Evolutionary conservation across 1,284 basidiomycete species (phyloP).

Genomic region (Limonomyces culmigenus): DNA sequence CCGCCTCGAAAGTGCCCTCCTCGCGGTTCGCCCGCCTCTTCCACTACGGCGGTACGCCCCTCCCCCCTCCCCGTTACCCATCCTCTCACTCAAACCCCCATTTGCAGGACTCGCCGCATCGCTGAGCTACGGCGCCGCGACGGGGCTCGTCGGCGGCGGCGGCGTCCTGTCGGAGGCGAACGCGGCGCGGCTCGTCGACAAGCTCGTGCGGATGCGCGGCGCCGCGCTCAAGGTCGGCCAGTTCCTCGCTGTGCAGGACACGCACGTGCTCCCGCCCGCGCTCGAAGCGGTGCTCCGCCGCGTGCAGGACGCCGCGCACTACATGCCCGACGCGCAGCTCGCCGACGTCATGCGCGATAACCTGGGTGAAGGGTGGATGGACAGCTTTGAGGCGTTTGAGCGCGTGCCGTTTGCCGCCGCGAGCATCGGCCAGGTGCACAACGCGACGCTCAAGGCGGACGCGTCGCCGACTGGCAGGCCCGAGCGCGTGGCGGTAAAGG

Average conservation of each 20-base stretch:
- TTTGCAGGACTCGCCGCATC: constrained; percentile 54
- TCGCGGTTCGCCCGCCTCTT: constrained; percentile 77
- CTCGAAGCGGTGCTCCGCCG: constrained; percentile 79
- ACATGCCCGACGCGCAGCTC: constrained; percentile 98
- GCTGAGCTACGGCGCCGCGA: constrained; percentile 53
- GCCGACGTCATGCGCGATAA: constrained; percentile 73
- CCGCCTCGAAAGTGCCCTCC: constrained; percentile 74
- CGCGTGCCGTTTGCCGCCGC: constrained; percentile 89
- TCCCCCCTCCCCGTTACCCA: background rate
- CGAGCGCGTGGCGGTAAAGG: constrained; percentile 75
- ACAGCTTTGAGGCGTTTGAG: constrained; percentile 63
- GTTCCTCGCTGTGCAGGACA: constrained; percentile 96
- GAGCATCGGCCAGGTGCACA: constrained; percentile 94
- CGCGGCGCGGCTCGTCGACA: constrained; percentile 78
- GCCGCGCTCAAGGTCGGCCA: constrained; percentile 95
- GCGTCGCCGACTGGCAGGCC: constrained; percentile 32
- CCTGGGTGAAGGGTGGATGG: constrained; percentile 64
- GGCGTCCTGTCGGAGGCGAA: constrained; percentile 79
- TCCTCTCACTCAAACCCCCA: background rate
- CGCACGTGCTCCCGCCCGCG: constrained; percentile 77
- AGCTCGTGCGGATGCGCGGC: constrained; percentile 88
- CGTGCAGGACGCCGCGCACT: constrained; percentile 93
- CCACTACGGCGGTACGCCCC: constrained; percentile 71
- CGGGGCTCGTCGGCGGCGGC: constrained; percentile 19
- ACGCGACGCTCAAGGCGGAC: constrained; percentile 40